Conservation (phyloP, 2,329 filamentous ascomycete species). For the Ascochyta pisi region DNA sequence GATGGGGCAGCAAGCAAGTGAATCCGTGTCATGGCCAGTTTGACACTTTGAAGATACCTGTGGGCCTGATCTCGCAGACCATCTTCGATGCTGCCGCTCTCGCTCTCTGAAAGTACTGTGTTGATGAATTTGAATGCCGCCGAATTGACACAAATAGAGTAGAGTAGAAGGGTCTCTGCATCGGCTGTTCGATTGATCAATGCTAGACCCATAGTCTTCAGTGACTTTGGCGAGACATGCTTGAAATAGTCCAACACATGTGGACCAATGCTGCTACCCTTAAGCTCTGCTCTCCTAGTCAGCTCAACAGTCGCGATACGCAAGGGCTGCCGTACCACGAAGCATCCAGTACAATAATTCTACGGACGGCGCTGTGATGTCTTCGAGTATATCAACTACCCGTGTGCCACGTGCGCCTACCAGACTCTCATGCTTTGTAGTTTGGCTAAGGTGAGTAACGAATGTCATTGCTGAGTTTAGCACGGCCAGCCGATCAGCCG, state of each 20-base stretch:
- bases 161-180: conserved; percentile 26
- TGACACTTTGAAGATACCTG: conserved; percentile 21
- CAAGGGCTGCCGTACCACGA: conserved; percentile 15
- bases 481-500: conserved; percentile 22
- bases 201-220: conserved; percentile 28
- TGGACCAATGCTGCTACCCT: conserved; percentile 23
- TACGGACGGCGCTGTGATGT: conserved; percentile 16
- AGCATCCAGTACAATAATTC: conserved; percentile 30
- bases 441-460: conserved; percentile 21
- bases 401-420: background rate
- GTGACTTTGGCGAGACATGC: conserved; percentile 27
- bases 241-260: conserved; percentile 31
- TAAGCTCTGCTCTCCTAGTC: conserved; percentile 17
- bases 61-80: conserved; percentile 17
- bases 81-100: conserved; percentile 15
- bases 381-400: conserved; percentile 18
- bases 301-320: background rate
- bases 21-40: conserved; percentile 28
- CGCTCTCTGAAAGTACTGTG: conserved; percentile 17
- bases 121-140: conserved; percentile 30
- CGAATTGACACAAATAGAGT: conserved; percentile 32
- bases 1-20: conserved; percentile 24
- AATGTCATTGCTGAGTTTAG: conserved; percentile 28
- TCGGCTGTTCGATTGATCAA: conserved; percentile 21
- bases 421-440: background rate